Evolutionary conservation across 139 green algal species (phyloP).

Genomic region (Ostreobium quekettii): DNA sequence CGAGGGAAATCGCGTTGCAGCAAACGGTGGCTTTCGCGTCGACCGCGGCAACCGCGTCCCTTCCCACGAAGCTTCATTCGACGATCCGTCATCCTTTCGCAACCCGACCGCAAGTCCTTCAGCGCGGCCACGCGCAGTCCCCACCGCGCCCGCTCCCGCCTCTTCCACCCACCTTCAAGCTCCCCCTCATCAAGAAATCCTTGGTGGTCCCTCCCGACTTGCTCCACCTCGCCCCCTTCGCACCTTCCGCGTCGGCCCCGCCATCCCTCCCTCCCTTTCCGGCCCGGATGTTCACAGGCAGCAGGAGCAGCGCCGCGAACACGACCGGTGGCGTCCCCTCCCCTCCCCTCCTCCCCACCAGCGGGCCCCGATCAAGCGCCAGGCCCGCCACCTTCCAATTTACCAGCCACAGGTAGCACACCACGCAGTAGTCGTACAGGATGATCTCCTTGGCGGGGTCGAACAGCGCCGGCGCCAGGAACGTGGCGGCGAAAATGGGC

Average conservation of each 20-base stretch:
- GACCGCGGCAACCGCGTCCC: no score
- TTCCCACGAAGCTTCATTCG: no score
- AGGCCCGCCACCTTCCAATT: constrained; percentile 12
- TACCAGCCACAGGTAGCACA: constrained; percentile 14
- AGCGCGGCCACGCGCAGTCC: no score
- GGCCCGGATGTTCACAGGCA: constrained; percentile 7
- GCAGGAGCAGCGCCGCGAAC: constrained; percentile 4
- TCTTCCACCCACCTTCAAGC: background rate
- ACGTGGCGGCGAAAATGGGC: background rate
- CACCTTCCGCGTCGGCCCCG: background rate
- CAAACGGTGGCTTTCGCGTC: no score
- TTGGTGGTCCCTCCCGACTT: no score
- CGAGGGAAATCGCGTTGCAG: no score
- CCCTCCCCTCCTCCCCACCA: background rate
- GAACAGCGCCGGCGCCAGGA: background rate
- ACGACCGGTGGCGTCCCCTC: background rate
- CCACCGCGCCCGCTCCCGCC: no score
- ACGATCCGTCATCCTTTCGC: no score
- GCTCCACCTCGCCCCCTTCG: background rate
- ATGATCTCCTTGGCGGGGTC: background rate
- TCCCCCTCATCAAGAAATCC: background rate
- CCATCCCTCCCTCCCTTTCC: background rate
- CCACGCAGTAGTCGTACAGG: constrained; percentile 17
- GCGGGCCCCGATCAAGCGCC: background rate
- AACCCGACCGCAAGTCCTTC: no score